Evolutionary conservation across 495 filamentous ascomycete species (phyloP).

Genomic region (Aspergillus ellipticus): DNA sequence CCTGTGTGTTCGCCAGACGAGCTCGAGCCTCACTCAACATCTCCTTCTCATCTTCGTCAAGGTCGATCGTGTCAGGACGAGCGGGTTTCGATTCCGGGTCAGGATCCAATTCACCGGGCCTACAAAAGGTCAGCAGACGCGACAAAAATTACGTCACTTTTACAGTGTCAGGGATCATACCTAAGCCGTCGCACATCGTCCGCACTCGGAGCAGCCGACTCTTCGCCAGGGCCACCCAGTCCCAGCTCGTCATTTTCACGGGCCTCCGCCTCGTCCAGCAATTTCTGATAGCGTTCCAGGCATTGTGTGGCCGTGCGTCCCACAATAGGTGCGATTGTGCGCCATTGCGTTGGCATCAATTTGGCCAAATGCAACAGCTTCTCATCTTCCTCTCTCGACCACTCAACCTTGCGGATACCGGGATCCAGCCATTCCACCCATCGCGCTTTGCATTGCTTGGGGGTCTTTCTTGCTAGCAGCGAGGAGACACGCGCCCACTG

Average conservation of each 20-base stretch:
- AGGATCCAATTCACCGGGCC: slow-evolving; percentile 90
- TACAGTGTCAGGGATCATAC: slow-evolving; percentile 22
- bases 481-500: slow-evolving; percentile 99
- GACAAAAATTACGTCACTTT: neutral
- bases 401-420: slow-evolving; percentile 95
- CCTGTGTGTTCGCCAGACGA: slow-evolving; percentile 93
- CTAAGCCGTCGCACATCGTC: slow-evolving; percentile 88
- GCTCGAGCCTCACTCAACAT: slow-evolving; percentile 98
- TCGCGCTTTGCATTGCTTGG: slow-evolving; percentile 97
- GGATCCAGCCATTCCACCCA: slow-evolving; percentile 99
- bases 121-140: slow-evolving; percentile 25
- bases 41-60: slow-evolving; percentile 98
- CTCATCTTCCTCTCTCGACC: slow-evolving; percentile 98
- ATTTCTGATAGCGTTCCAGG: slow-evolving; percentile 92
- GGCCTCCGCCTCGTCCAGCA: slow-evolving; percentile 92
- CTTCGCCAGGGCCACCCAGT: slow-evolving; percentile 82
- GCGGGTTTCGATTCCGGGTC: slow-evolving; percentile 96
- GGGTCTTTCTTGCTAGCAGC: slow-evolving; percentile 92
- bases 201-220: slow-evolving; percentile 82
- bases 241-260: slow-evolving; percentile 81
- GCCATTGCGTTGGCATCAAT: slow-evolving; percentile 99
- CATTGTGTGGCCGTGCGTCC: slow-evolving; percentile 96
- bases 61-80: slow-evolving; percentile 93
- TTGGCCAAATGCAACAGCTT: slow-evolving; percentile 94
- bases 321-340: slow-evolving; percentile 95